Conservation (phyloP, 2,329 filamentous ascomycete genomes). For the Aspergillus sp. region DNA sequence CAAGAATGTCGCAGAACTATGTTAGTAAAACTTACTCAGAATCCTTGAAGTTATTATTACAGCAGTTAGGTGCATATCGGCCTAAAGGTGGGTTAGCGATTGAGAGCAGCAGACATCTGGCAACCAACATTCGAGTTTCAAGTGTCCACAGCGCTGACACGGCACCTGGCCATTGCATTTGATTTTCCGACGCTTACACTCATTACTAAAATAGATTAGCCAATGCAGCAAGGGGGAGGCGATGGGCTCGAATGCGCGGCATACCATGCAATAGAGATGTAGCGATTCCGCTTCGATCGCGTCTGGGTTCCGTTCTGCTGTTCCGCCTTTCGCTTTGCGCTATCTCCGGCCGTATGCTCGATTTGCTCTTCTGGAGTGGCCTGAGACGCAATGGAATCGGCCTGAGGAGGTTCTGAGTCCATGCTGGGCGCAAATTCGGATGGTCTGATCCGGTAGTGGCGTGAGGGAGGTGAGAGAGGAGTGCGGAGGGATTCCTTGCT, state of each 20-base stretch:
- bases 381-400: conserved; percentile 27
- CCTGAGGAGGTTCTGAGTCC: conserved; percentile 35
- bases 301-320: conserved; percentile 48
- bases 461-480: conserved; percentile 18
- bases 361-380: conserved; percentile 24
- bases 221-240: background rate
- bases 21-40: conserved; percentile 58
- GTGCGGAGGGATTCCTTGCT: conserved; percentile 39
- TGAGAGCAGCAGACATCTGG: conserved; percentile 1
- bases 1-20: background rate
- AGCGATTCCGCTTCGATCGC: conserved; percentile 64
- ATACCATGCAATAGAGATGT: conserved; percentile 67
- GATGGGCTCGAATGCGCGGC: conserved; percentile 19
- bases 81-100: conserved; percentile 29
- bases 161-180: conserved; percentile 67
- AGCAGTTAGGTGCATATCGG: conserved; percentile 66
- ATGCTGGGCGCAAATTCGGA: conserved; percentile 19
- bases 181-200: conserved; percentile 67
- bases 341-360: conserved; percentile 24
- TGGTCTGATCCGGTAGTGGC: conserved; percentile 7
- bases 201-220: conserved; percentile 48
- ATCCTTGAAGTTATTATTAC: conserved; percentile 80
- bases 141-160: conserved; percentile 64
- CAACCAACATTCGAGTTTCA: conserved; percentile 56
- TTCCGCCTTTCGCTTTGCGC: conserved; percentile 45